Evolutionary conservation across 768 basidiomycete genomes (phyloP), one percentile per base, ranked within the genome.

Genomic region (Macrocybe gigantea): DNA sequence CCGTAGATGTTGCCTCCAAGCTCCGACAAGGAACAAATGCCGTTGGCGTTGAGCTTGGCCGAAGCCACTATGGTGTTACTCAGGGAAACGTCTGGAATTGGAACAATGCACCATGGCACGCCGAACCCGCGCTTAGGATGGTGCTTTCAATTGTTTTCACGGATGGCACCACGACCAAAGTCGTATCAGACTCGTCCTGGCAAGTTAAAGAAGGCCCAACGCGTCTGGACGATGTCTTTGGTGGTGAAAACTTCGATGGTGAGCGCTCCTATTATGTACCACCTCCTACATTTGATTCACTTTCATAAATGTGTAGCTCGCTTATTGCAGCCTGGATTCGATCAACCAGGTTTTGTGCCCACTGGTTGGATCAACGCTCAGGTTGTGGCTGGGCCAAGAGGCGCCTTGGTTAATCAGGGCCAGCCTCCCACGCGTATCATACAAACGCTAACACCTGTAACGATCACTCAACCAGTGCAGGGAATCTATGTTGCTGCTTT

Each of bases 11-110:
- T 33, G 35, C 51, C 4, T 52, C 56, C 6, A 49, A 52, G 10
- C 55, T 60, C 11, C 29, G 33, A 6, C 14, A 22, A 33, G 58
- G 58, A 5, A 36, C 48, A 5, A 64, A 64, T 36, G 57, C 52
- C 9, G 51, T 63, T 39, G 52, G 57, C 8, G 55, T 58, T 2
- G 58, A 59, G 47, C 56, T 62, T 33, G 63, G 63, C 8, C 56
- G 63, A 33, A 51, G 55, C 30, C 63, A 64, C 49, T 62, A 59
- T 44, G 63, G 59, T 8, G 60, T 61, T 1, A 64, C 61, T 1
- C 61, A 64, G 41, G 60, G 61, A 10, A 61, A 45, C 39, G 60
- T 61, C n/a, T 64, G 61, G 61, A 64, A 60, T 48, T 64, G 63
- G 61, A 50, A 53, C 37, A 46, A 44, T n/a, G 63, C 56, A n/a